phyloP scores from a whole-genome alignment of 768 basidiomycete genomes.

The Pulveroboletus sp. region DNA sequence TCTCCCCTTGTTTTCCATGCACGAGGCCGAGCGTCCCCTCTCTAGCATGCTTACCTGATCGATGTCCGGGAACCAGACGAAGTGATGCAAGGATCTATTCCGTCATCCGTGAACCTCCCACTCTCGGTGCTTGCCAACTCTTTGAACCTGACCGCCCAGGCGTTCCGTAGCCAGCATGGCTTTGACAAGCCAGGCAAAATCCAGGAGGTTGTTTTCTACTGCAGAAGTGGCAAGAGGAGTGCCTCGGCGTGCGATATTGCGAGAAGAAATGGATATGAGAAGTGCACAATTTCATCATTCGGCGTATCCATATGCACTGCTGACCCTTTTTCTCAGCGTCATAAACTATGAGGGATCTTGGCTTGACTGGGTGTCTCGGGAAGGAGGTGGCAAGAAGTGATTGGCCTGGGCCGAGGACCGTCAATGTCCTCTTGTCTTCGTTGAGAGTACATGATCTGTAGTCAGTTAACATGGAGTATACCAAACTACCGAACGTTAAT shows the following conservation, averaged over 20 bases:
- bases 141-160: constrained; percentile 50
- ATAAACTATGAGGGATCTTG: constrained; percentile 85
- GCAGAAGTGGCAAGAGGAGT: constrained; percentile 83
- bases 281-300: constrained; percentile 45
- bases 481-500: too few relatives aligned
- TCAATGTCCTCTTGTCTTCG: too few relatives aligned
- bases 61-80: constrained; percentile 95
- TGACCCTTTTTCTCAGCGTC: constrained; percentile 36
- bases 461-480: too few relatives aligned
- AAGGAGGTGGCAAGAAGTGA: too few relatives aligned
- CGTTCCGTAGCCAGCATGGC: constrained; percentile 61
- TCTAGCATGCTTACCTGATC: constrained; percentile 66
- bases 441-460: too few relatives aligned
- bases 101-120: constrained; percentile 87
- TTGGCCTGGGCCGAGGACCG: too few relatives aligned
- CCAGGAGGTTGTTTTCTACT: constrained; percentile 86
- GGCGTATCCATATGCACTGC: neutral
- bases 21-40: constrained; percentile 9
- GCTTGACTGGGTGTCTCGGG: constrained; percentile 73
- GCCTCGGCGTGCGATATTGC: constrained; percentile 79
- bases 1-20: neutral
- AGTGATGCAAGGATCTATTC: constrained; percentile 87
- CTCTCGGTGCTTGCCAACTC: constrained; percentile 71
- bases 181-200: constrained; percentile 67
- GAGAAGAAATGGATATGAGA: constrained; percentile 73